Base-by-base conservation (phyloP, 331 rosid genomes). In the Malus hybrid region DNA sequence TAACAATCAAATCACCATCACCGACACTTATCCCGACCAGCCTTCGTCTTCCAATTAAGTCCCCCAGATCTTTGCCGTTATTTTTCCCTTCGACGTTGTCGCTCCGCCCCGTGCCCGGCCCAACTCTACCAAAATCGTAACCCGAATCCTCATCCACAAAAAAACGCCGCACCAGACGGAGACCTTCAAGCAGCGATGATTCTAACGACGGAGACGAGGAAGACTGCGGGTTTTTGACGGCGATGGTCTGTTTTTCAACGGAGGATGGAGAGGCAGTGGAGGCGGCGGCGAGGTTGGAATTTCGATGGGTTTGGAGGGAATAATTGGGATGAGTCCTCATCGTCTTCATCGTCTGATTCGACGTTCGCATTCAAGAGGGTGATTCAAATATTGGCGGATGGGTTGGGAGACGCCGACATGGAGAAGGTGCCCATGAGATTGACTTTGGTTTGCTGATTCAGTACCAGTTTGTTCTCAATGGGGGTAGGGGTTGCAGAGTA, bases 341-440 rank as follows among this genome's bases (percentile, higher is more conserved):
- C 96, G 4, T 79, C 85, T 4, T 89, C 97, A 8, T 31, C 79
- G 73, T 77, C 87, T 1, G 93, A 89, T 54, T 92, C 97, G 16
- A 93, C 95, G 77, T 94, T 87, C 65, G 87, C 97, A 24, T 80
- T 90, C 77, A 87, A 94, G 84, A 94, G 78, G 70, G 85, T 94
- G 24, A 34, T 88, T 79, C 84, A 89, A 73, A 84, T 83, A 69
- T 74, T 78, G 57, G 80, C 85, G 10, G 87, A 72, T 32, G 88
- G 91, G 14, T 82, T 90, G 39, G 89, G 87, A 72, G 90, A 87
- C 73, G 81, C 85, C 29, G 89, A 77, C 46, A 81, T 93, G 42
- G 97, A 78, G 29, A 91, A 94, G 73, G 86, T 87, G 68, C 85
- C 88, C 2, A 32, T 86, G 75, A 80, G 89, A 69, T 61, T 86